Base-by-base conservation (phyloP, 169 alveolate genomes). In the Eimeria maxima region DNA sequence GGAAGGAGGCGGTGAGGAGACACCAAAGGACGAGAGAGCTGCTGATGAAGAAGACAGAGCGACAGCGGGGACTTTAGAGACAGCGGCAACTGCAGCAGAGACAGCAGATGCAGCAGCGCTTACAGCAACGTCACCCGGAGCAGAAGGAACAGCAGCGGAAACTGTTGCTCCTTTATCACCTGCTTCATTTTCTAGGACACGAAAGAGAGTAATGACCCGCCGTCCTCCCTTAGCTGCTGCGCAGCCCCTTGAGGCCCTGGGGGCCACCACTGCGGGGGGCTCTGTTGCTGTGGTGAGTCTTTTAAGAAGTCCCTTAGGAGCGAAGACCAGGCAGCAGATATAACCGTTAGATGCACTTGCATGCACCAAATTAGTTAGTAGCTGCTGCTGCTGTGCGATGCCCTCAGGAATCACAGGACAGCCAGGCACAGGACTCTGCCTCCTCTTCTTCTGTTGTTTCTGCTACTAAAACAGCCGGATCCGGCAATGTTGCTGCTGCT, bases 101-200 rank as follows among this genome's bases (percentile, higher is more conserved):
- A 83, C 57, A 33, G 83, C 44, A 65, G 78, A 57, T 8, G 87
- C 13, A 76, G 87, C 87, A 76, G 87, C 60, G n/a, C 22, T 63
- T 42, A 38, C 87, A 76, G 33, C 57, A 76, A 0, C 60, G 0
- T 13, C 47, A 76, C 65, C 81, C 6, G 81, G 16, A 27, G 47
- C 44, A 29, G 81, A 24, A 27, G 69, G 27, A 60, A 27, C 69
- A 60, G 69, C 69, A 60, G 69, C 69, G 20, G 69, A 8, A 60
- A 27, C 69, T 60, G 69, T 24, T 60, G 69, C 69, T 60, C 27
- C 69, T 60, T 22, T 20, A 27, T 44, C 81, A 4, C 10, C 81
- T 27, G 22, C 81, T 13, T 27, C 81, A 13, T 71, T 71, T 71
- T 71, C 81, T 29, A 24, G 81, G 44, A 7, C 11, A 47, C n/a